phyloP scores from a whole-genome alignment of 805 yeast genomes.

The Yarrowia sp. region DNA sequence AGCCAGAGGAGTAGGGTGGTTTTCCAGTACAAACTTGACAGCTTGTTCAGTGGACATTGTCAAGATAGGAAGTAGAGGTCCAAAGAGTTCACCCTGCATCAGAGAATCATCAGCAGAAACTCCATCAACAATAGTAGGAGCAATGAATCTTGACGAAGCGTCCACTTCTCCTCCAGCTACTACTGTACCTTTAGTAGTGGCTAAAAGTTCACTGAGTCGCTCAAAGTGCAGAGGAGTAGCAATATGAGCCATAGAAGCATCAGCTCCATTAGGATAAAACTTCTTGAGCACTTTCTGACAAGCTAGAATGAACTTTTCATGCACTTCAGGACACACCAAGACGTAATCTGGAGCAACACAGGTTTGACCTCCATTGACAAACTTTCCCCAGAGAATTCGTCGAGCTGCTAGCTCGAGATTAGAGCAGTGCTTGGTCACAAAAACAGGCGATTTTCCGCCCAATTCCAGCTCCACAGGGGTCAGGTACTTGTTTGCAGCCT shows the following conservation, averaged over 20 bases:
- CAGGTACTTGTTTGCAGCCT: slow-evolving; percentile 75
- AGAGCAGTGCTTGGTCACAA: slow-evolving; percentile 36
- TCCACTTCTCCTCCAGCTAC: slow-evolving; percentile 36
- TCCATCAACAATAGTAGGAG: slow-evolving; percentile 67
- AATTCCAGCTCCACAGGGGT: slow-evolving; percentile 81
- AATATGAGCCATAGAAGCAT: slow-evolving; percentile 52
- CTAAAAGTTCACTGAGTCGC: slow-evolving; percentile 47
- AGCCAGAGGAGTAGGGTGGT: slow-evolving; percentile 76
- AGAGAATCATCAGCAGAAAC: slow-evolving; percentile 63
- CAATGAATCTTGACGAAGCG: slow-evolving; percentile 48
- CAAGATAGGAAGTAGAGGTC: slow-evolving; percentile 77
- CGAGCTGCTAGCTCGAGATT: slow-evolving; percentile 44
- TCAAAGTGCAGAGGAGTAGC: slow-evolving; percentile 54
- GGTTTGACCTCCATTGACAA: slow-evolving; percentile 84
- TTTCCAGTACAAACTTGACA: slow-evolving; percentile 40
- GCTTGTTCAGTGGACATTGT: slow-evolving; percentile 41
- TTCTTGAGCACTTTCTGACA: slow-evolving; percentile 45
- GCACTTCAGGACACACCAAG: slow-evolving; percentile 58
- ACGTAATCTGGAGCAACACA: slow-evolving; percentile 88
- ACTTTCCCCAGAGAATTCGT: slow-evolving; percentile 75
- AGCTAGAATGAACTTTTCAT: slow-evolving; percentile 50
- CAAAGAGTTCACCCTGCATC: slow-evolving; percentile 76
- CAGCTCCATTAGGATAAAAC: slow-evolving; percentile 39
- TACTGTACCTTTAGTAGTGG: slow-evolving; percentile 11
- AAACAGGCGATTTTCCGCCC: slow-evolving; percentile 90